These are phyloP conservation scores for Dichotomopilus funicola DNA, from an alignment of 2,329 filamentous ascomycete genomes.

Conservation along the genomic window DNA sequence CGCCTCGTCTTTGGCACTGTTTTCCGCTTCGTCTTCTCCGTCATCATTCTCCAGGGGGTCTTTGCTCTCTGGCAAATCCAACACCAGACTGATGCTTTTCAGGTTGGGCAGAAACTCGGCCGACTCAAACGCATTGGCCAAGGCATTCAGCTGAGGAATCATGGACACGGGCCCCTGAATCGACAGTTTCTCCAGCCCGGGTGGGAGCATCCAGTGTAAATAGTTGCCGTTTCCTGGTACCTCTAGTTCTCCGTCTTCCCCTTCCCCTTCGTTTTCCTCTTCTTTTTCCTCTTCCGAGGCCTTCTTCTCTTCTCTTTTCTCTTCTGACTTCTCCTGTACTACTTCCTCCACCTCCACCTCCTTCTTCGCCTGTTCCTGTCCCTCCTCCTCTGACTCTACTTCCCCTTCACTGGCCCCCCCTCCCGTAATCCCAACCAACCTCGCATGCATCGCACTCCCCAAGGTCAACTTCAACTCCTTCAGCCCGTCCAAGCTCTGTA, in stretches of 20 bases:
- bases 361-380: not conserved
- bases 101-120: not conserved
- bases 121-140: not conserved
- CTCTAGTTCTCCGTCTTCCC: not conserved
- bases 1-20: too few species aligned
- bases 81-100: not conserved
- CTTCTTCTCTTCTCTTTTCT: not conserved
- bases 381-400: not conserved
- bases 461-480: not conserved
- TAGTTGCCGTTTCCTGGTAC: not conserved
- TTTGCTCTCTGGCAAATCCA: slow-evolving; percentile 4
- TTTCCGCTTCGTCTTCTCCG: not conserved
- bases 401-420: too few species aligned
- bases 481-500: not conserved
- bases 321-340: not conserved
- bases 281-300: not conserved
- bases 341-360: not conserved
- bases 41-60: not conserved
- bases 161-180: slow-evolving; percentile 6
- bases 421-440: not conserved
- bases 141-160: not conserved
- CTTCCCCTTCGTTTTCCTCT: not conserved
- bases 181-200: slow-evolving; percentile 2
- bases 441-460: not conserved
- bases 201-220: not conserved